Evolutionary conservation across 108 stramenopile species (phyloP).

Genomic region (Nitzschia sp.): DNA sequence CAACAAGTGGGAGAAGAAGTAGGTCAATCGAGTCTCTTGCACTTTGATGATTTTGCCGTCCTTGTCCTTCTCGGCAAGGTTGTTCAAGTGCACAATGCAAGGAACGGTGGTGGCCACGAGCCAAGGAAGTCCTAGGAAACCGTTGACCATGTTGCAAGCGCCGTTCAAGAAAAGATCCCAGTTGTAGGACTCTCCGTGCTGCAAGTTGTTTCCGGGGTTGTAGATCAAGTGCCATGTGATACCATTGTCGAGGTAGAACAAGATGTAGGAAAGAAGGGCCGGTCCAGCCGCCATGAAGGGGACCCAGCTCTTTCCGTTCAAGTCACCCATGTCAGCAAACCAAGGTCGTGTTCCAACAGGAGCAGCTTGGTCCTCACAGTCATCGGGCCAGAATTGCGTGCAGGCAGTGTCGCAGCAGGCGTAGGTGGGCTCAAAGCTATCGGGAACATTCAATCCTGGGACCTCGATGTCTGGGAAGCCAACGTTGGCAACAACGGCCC

Average conservation of each 20-base stretch:
- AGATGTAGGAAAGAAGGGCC: conserved; percentile 47
- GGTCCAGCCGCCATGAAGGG: conserved; percentile 56
- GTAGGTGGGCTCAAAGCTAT: conserved; percentile 49
- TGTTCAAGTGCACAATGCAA: conserved; percentile 39
- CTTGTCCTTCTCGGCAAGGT: conserved; percentile 37
- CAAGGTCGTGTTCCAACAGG: conserved; percentile 41
- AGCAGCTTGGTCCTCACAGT: conserved; percentile 46
- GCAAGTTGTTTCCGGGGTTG: conserved; percentile 30
- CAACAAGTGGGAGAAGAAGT: conserved; percentile 33
- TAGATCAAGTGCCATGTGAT: conserved; percentile 50
- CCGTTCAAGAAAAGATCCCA: conserved; percentile 37
- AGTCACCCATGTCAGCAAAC: conserved; percentile 45
- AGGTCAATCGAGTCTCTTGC: conserved; percentile 46
- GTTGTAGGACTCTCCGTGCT: conserved; percentile 58
- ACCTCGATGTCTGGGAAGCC: conserved; percentile 26
- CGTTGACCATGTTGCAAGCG: conserved; percentile 38
- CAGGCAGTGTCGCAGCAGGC: conserved; percentile 44
- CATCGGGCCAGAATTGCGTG: conserved; percentile 36
- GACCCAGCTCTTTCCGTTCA: conserved; percentile 53
- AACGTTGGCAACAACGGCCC: conserved; percentile 39
- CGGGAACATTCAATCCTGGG: conserved; percentile 52
- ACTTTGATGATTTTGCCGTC: conserved; percentile 31
- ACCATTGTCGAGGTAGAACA: conserved; percentile 54
- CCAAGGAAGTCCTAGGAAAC: conserved; percentile 48
- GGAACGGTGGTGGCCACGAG: conserved; percentile 51